A percentile compares a stretch with the other conserved stretches of the same genome.
phyloP scores from a whole-genome alignment of 2,329 filamentous ascomycete species.

The Biscogniauxia sp. region DNA sequence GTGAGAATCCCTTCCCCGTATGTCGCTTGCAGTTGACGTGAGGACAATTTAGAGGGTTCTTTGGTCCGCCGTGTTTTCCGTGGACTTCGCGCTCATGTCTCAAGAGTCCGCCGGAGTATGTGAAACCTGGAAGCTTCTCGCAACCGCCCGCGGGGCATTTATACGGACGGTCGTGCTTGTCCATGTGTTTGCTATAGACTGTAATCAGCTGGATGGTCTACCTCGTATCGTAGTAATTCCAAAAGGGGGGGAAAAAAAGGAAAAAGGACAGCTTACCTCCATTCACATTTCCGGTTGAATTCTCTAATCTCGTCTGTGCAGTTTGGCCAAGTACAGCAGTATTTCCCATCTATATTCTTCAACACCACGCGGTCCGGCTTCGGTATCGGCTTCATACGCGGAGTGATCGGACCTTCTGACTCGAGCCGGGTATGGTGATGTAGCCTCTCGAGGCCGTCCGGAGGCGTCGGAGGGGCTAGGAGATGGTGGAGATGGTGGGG shows the following conservation, averaged over 20 bases:
- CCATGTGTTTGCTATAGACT: slow-evolving; percentile 83
- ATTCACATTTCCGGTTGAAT: slow-evolving; percentile 86
- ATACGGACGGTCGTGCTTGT: slow-evolving; percentile 93
- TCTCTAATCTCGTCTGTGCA: slow-evolving; percentile 64
- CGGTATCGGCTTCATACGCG: slow-evolving; percentile 52
- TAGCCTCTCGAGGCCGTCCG: slow-evolving; percentile 1
- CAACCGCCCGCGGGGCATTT: slow-evolving; percentile 80
- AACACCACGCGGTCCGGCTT: slow-evolving; percentile 57
- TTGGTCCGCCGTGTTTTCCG: slow-evolving; percentile 82
- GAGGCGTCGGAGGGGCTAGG: slow-evolving; percentile 17
- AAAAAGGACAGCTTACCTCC: slow-evolving; percentile 66
- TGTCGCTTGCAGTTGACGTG: slow-evolving; percentile 86
- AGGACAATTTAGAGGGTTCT: slow-evolving; percentile 83
- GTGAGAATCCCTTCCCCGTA: slow-evolving; percentile 83
- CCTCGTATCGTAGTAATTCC: too few species aligned
- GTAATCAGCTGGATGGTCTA: too few species aligned
- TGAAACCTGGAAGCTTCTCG: slow-evolving; percentile 90
- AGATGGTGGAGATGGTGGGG: slow-evolving; percentile 11
- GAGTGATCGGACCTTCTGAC: slow-evolving; percentile 18
- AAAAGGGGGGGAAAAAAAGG: too few species aligned
- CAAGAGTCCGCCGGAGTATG: slow-evolving; percentile 85
- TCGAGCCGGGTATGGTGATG: neutral
- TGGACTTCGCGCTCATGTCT: slow-evolving; percentile 94
- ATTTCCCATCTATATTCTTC: slow-evolving; percentile 72
- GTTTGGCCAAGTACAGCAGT: slow-evolving; percentile 67